Evolutionary conservation across 2,329 filamentous ascomycete genomes (phyloP).

Genomic region (Trichoderma hamatum): DNA sequence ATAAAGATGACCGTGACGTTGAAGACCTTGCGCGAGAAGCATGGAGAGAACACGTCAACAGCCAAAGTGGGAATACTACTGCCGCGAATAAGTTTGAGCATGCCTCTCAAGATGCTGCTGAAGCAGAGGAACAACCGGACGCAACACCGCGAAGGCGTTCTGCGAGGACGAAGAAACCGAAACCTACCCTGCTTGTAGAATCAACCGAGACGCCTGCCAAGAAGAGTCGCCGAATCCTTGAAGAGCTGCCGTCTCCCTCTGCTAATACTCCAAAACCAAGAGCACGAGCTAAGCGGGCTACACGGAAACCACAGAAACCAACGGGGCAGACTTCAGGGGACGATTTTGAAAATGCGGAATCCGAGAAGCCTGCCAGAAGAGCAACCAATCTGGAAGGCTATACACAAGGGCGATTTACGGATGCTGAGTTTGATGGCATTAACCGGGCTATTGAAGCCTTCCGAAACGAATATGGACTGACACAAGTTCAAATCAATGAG

Average conservation of each 20-base stretch:
- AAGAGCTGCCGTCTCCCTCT: conserved; percentile 41
- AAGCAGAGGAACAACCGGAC: conserved; percentile 22
- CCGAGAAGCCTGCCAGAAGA: conserved; percentile 22
- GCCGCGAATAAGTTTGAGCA: conserved; percentile 21
- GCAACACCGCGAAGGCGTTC: conserved; percentile 38
- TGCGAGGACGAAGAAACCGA: conserved; percentile 51
- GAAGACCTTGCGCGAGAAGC: conserved; percentile 41
- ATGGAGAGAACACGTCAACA: conserved; percentile 41
- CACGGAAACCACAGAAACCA: conserved; percentile 30
- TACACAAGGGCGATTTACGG: conserved; percentile 48
- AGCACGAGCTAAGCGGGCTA: conserved; percentile 36
- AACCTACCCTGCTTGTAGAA: conserved; percentile 49
- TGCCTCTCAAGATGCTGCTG: conserved; percentile 1
- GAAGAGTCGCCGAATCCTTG: conserved; percentile 28
- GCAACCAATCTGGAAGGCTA: conserved; percentile 33
- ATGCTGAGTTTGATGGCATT: conserved; percentile 48
- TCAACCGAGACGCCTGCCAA: conserved; percentile 31
- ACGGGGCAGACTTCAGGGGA: conserved; percentile 34
- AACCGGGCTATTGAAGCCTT: conserved; percentile 49
- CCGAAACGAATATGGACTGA: conserved; percentile 47
- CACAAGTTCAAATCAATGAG: conserved; percentile 52
- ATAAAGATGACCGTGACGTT: conserved; percentile 33
- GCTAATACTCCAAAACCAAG: conserved; percentile 39
- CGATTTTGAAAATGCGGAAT: conserved; percentile 30
- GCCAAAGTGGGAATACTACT: conserved; percentile 31